These are phyloP conservation scores for Chytriomyces sp. DNA, from an alignment of 192 early-diverging fungal genomes.

Conservation along the genomic window DNA sequence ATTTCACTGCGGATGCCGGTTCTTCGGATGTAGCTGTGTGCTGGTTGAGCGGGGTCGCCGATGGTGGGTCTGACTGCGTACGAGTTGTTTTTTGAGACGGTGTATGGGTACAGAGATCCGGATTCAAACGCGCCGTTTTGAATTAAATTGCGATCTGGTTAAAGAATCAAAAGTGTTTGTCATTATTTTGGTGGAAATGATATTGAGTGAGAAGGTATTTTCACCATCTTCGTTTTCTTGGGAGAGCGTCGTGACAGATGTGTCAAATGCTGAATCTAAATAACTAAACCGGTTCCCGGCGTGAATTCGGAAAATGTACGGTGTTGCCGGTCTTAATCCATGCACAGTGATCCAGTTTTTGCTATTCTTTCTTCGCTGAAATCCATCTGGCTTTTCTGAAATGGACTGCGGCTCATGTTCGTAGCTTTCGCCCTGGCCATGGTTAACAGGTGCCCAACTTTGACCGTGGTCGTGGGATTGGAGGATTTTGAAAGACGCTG, in stretches of 20 bases:
- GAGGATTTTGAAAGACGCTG: conserved; percentile 36
- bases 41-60: background rate
- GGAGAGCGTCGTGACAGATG: conserved; percentile 9
- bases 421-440: conserved; percentile 46
- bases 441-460: conserved; percentile 38
- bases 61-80: conserved; percentile 15
- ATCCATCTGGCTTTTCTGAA: conserved; percentile 23
- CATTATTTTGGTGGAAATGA: background rate
- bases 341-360: conserved; percentile 29
- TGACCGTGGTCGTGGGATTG: conserved; percentile 22
- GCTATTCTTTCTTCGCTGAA: conserved; percentile 2
- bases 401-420: conserved; percentile 24
- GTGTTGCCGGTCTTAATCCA: conserved; percentile 27
- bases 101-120: conserved; percentile 2
- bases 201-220: background rate
- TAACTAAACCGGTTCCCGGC: conserved; percentile 40
- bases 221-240: conserved; percentile 13
- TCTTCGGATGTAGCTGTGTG: background rate
- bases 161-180: background rate
- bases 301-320: conserved; percentile 40
- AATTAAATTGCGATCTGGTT: conserved; percentile 33
- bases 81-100: conserved; percentile 5
- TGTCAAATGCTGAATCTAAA: conserved; percentile 21
- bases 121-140: conserved; percentile 41
- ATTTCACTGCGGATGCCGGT: conserved; percentile 25